Conservation (phyloP, 257 asterid genomes). For the Lavandula angustifolia region DNA sequence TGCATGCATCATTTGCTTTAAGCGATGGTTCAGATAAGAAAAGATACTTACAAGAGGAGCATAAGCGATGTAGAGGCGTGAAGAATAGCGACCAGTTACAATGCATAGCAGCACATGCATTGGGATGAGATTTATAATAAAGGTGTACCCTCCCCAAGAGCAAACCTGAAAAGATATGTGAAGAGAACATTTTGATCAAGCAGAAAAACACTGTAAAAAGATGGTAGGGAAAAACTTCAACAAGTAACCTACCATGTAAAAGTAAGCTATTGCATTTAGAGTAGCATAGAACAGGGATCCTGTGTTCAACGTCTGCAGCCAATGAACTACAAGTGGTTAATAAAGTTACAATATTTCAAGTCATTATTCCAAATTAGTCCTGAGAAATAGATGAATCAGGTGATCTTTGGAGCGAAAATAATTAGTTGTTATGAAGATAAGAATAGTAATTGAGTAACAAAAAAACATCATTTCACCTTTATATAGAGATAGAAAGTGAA, state of each 20-base stretch:
- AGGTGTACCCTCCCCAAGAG: constrained; percentile 99
- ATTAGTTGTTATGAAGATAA: constrained; percentile 14
- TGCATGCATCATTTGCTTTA: constrained; percentile 4
- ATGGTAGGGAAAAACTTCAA: constrained; percentile 14
- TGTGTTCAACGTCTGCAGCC: constrained; percentile 88
- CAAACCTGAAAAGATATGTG: constrained; percentile 66
- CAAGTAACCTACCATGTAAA: constrained; percentile 76
- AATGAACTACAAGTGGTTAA: constrained; percentile 33
- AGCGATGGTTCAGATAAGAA: constrained; percentile 3
- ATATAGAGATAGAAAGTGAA: constrained; percentile 94
- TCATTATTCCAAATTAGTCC: constrained; percentile 18
- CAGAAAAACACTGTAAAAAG: constrained; percentile 25
- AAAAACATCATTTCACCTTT: constrained; percentile 59
- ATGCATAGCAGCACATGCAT: constrained; percentile 98
- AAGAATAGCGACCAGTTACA: constrained; percentile 91
- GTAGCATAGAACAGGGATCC: constrained; percentile 98
- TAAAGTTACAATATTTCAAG: constrained; percentile 22
- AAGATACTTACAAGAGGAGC: constrained; percentile 88
- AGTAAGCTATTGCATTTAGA: constrained; percentile 86
- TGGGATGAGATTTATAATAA: constrained; percentile 96
- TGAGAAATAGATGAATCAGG: constrained; percentile 21
- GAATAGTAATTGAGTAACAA: constrained; percentile 12
- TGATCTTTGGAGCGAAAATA: constrained; percentile 4
- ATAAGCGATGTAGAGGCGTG: constrained; percentile 95
- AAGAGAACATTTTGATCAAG: constrained; percentile 23